Percentiles rank a stretch among this genome's conserved stretches.
Conservation (phyloP, 257 asterid genomes). For the Capsicum baccatum region DNA sequence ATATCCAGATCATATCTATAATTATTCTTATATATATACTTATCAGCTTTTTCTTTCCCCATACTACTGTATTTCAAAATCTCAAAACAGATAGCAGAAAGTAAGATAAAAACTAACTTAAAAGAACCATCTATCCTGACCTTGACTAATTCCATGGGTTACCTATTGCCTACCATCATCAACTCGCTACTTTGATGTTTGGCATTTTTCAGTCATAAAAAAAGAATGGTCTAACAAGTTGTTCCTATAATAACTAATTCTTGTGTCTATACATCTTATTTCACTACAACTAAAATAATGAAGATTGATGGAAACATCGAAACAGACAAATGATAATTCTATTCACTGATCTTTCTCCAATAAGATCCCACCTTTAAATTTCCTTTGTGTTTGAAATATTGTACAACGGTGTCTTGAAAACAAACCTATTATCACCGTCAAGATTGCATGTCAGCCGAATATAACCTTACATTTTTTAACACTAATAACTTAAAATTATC, state of each 20-base stretch:
- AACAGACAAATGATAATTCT: not conserved
- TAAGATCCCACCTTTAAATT: not conserved
- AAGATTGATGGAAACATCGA: not conserved
- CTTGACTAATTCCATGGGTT: too few relatives aligned
- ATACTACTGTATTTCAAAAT: too few relatives aligned
- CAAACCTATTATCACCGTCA: not conserved
- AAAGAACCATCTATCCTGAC: too few relatives aligned
- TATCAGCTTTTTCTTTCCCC: too few relatives aligned
- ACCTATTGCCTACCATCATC: too few relatives aligned
- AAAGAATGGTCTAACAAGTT: not conserved
- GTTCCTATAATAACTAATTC: not conserved
- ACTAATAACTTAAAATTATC: too few relatives aligned
- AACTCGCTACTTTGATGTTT: not conserved
- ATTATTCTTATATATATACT: too few relatives aligned
- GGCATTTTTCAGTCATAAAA: not conserved
- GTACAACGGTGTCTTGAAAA: not conserved
- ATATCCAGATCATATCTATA: too few relatives aligned
- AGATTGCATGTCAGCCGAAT: not conserved
- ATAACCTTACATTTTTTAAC: too few relatives aligned
- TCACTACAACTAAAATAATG: not conserved
- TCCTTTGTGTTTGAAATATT: not conserved
- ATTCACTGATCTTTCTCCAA: not conserved
- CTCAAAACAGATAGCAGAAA: too few relatives aligned
- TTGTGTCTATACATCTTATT: not conserved
- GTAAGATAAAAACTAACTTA: too few relatives aligned